Percentiles rank a stretch among this genome's conserved stretches.
phyloP scores from a whole-genome alignment of 495 filamentous ascomycete species.

The Aspergillus heteromorphus region DNA sequence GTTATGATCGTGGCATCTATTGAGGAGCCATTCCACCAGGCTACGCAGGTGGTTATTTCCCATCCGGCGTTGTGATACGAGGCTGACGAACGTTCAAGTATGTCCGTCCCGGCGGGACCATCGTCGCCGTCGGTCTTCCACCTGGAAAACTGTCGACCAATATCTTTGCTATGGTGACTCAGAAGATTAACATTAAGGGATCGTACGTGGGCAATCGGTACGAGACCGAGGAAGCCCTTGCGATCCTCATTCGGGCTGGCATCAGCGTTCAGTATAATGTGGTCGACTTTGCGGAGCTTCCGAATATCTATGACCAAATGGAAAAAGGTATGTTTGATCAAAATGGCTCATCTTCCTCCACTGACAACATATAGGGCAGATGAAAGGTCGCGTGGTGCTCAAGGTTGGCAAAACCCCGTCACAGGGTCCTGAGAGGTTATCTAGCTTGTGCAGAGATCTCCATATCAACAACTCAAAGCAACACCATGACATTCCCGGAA shows the following conservation, averaged over 20 bases:
- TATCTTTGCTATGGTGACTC: constrained; percentile 4
- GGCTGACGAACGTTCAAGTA: neutral
- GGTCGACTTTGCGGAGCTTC: constrained; percentile 5
- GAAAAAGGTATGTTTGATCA: constrained; percentile 5
- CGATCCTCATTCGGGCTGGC: neutral
- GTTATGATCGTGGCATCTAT: neutral
- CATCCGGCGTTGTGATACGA: neutral
- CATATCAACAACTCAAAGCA: neutral
- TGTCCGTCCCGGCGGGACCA: neutral
- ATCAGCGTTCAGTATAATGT: constrained; percentile 1
- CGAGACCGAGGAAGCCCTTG: constrained; percentile 9
- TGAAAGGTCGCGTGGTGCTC: constrained; percentile 6
- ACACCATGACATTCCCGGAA: neutral
- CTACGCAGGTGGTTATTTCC: neutral
- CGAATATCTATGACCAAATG: neutral
- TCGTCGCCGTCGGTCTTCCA: neutral
- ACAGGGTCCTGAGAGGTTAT: neutral
- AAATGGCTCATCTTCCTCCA: neutral
- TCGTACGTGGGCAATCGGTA: constrained; percentile 8
- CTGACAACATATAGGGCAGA: neutral
- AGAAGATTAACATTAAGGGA: constrained; percentile 7
- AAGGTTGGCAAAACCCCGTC: neutral
- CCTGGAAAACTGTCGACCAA: neutral
- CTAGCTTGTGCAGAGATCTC: neutral
- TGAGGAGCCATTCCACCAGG: constrained; percentile 3